Percentiles rank a stretch among this genome's conserved stretches.
These are phyloP conservation scores for Spinacia oleracea DNA, from an alignment of 179 eudicot genomes.

Conservation along the genomic window DNA sequence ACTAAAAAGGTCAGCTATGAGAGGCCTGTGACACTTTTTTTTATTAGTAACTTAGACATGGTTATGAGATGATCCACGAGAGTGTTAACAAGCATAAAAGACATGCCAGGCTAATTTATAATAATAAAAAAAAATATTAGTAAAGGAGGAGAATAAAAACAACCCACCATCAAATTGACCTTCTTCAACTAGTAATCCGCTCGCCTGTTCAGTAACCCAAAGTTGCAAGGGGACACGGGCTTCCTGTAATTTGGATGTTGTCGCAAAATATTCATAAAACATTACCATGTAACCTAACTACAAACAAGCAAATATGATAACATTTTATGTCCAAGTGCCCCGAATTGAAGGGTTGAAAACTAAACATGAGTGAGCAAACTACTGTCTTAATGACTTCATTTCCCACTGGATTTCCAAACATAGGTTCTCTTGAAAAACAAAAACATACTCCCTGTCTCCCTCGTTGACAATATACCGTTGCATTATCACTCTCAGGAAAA, in stretches of 20 bases:
- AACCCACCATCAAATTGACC: constrained; percentile 58
- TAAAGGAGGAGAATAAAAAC: not conserved
- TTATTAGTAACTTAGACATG: too few relatives aligned
- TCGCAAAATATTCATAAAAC: not conserved
- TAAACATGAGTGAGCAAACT: not conserved
- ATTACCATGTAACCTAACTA: not conserved
- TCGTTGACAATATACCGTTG: not conserved
- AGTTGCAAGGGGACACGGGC: constrained; percentile 80
- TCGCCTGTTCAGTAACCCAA: constrained; percentile 81
- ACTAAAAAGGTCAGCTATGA: not conserved
- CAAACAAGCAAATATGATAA: not conserved
- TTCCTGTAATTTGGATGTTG: constrained; percentile 57
- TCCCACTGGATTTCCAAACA: not conserved
- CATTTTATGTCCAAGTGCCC: not conserved
- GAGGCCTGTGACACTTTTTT: too few relatives aligned
- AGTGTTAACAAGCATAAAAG: not conserved
- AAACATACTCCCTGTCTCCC: not conserved
- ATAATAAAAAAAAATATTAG: not conserved
- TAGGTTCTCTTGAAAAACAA: not conserved
- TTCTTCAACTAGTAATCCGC: constrained; percentile 65
- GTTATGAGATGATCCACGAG: not conserved
- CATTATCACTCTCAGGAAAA: too few relatives aligned
- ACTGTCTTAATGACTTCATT: not conserved
- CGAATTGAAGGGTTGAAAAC: not conserved
- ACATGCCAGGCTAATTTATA: constrained; percentile 2